These are phyloP conservation scores for Codiaeum variegatum DNA, from an alignment of 441 rosid species.

Conservation along the genomic window DNA sequence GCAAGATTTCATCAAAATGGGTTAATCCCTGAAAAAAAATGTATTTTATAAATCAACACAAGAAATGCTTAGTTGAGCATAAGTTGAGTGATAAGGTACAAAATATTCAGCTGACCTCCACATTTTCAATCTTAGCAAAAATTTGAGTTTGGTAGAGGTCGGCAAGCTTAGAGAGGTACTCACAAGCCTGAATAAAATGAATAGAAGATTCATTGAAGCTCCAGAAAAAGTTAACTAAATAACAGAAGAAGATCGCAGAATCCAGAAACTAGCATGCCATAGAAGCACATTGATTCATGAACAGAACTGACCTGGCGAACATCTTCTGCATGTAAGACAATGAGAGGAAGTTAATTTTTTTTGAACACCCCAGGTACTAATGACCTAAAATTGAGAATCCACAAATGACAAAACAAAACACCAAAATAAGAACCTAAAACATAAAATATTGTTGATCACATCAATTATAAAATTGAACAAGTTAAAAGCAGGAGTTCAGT, in stretches of 20 bases:
- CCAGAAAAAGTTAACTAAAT: neutral
- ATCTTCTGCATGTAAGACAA: slow-evolving; percentile 95
- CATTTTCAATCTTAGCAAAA: slow-evolving; percentile 90
- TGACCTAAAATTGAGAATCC: slow-evolving; percentile 45
- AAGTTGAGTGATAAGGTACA: slow-evolving; percentile 1
- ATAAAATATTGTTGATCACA: neutral
- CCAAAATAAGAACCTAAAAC: neutral
- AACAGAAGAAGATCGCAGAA: neutral
- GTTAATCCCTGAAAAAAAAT: slow-evolving; percentile 63
- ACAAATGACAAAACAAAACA: slow-evolving; percentile 11
- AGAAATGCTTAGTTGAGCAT: neutral
- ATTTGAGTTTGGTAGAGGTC: slow-evolving; percentile 91
- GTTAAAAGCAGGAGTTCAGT: slow-evolving; percentile 10
- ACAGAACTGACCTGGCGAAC: slow-evolving; percentile 64
- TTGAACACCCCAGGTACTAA: slow-evolving; percentile 87
- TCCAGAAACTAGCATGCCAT: neutral
- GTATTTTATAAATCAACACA: slow-evolving; percentile 2
- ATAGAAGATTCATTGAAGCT: slow-evolving; percentile 4
- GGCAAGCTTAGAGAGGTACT: slow-evolving; percentile 69
- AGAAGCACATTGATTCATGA: slow-evolving; percentile 1
- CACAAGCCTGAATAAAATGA: slow-evolving; percentile 62
- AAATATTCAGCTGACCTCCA: slow-evolving; percentile 50
- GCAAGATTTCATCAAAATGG: slow-evolving; percentile 95
- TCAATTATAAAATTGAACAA: slow-evolving; percentile 1
- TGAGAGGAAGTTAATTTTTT: slow-evolving; percentile 95